These are phyloP conservation scores for Xylariales sp. DNA, from an alignment of 2,329 filamentous ascomycete species.

Conservation along the genomic window DNA sequence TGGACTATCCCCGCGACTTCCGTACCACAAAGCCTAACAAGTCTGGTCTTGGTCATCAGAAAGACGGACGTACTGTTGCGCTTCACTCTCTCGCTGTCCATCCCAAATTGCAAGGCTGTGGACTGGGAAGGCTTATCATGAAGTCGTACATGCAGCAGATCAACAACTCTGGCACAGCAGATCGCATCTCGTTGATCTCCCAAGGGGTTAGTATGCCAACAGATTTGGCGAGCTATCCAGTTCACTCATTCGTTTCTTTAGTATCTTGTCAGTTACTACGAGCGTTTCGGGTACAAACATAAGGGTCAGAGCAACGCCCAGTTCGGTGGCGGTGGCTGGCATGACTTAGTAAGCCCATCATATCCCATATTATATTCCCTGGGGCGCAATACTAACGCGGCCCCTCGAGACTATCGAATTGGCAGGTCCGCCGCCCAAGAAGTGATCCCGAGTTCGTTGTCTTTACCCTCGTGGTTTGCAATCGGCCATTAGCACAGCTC, in stretches of 20 bases:
- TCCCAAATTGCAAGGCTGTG: conserved; percentile 68
- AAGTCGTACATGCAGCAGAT: conserved; percentile 75
- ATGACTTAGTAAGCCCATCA: conserved; percentile 76
- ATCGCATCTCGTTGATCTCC: conserved; percentile 71
- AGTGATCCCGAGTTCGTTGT: neutral
- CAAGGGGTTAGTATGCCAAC: conserved; percentile 53
- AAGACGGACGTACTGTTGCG: conserved; percentile 68
- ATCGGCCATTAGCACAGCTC: too few relatives aligned
- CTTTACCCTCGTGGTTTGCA: too few relatives aligned
- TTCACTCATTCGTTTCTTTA: conserved; percentile 22
- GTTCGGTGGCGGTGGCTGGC: conserved; percentile 78
- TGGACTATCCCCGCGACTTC: conserved; percentile 70
- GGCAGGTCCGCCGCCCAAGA: neutral
- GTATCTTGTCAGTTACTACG: conserved; percentile 70
- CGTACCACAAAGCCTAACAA: conserved; percentile 39
- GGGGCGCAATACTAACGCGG: too few relatives aligned
- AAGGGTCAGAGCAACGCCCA: conserved; percentile 63
- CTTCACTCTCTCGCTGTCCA: conserved; percentile 79
- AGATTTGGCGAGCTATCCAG: neutral
- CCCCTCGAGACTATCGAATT: conserved; percentile 2
- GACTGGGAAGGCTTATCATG: conserved; percentile 69
- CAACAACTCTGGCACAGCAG: conserved; percentile 62
- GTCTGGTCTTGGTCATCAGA: conserved; percentile 61
- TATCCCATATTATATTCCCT: too few relatives aligned
- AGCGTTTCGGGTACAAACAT: conserved; percentile 67